Base-by-base conservation (phyloP, 2,329 filamentous ascomycete genomes). In the Phialophora verrucosa region DNA sequence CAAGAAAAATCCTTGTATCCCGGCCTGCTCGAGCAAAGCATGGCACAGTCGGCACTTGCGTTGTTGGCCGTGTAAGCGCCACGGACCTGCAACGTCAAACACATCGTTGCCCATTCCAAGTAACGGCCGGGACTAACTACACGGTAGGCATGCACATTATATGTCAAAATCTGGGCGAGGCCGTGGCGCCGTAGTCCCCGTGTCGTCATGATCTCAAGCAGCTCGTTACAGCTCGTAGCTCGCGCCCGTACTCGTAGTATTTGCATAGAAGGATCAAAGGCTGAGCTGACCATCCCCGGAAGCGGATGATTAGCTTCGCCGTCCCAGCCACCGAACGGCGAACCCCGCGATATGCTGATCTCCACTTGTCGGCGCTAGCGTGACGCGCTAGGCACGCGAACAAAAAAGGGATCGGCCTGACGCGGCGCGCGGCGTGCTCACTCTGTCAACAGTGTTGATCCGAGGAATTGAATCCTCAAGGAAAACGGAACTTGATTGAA, bases 351-450 rank as follows among this genome's bases (percentile, higher is more conserved):
- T 51, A 42, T 53, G n/a, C 44, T 20, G 47, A 53, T 25, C 27
- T 35, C 59, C 59, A 53, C 59, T 17, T 32, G 4, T 35, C 31
- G 27, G 47, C 49, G 44, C 49, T 62, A 62, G 59, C 35, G 59
- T 32, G n/a, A 56, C 59, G 59, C 59, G 59, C 59, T 62, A 62
- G 54, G 59, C 27, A 61, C 59, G 47, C 59, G 59, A 61, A 42
- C 59, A 35, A 35, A 20, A 8, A 20, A 20, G 59, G 59, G 59
- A 62, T 62, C 59, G 23, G 6, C 59, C n/a, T 12, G 47, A n/a
- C 11, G 42, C 20, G 31, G 42, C 57, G 57, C 47, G 14, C 6
- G 29, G 11, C 25, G 49, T 25, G 49, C 23, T 51, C 20, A 17
- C 49, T n/a, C 17, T 51, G 49, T 51, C 27, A 23, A 51, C 49